These are phyloP conservation scores for Calonectria montana DNA, from an alignment of 2,329 filamentous ascomycete genomes.

Conservation along the genomic window DNA sequence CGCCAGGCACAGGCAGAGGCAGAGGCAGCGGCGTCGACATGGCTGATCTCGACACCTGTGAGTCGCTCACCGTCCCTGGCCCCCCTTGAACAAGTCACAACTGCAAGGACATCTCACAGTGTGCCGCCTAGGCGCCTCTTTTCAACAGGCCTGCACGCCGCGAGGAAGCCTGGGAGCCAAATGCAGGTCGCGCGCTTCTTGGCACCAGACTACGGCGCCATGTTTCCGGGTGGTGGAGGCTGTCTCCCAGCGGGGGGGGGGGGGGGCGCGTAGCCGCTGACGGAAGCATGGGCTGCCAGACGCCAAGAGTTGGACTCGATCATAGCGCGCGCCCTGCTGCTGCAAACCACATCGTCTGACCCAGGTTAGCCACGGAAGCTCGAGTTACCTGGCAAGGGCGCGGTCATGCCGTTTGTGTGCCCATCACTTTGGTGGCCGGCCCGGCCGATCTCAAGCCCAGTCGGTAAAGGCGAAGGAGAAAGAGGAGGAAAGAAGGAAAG, in stretches of 20 bases:
- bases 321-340: conserved; percentile 13
- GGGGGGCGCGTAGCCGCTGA: not conserved
- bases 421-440: not conserved
- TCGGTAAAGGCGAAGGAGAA: conserved; percentile 1
- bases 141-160: not conserved
- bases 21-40: not conserved
- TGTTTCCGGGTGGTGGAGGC: not conserved
- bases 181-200: conserved; percentile 9
- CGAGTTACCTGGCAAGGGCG: conserved; percentile 3
- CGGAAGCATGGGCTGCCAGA: not conserved
- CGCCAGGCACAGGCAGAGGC: not conserved
- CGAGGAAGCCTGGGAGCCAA: not conserved
- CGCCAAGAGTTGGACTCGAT: conserved; percentile 12
- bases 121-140: not conserved
- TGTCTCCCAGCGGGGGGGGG: not conserved
- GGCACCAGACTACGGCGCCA: conserved; percentile 7
- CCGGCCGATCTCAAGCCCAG: not conserved
- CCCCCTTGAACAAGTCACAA: conserved; percentile 2
- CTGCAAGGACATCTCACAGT: not conserved
- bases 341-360: conserved; percentile 19
- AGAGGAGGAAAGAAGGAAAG: not conserved
- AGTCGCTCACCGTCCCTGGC: conserved; percentile 4
- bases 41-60: conserved; percentile 3
- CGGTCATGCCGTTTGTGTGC: conserved; percentile 12
- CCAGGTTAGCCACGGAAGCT: conserved; percentile 1